Evolutionary conservation across 495 filamentous ascomycete species (phyloP).

Genomic region (Aspergillus heteromorphus): DNA sequence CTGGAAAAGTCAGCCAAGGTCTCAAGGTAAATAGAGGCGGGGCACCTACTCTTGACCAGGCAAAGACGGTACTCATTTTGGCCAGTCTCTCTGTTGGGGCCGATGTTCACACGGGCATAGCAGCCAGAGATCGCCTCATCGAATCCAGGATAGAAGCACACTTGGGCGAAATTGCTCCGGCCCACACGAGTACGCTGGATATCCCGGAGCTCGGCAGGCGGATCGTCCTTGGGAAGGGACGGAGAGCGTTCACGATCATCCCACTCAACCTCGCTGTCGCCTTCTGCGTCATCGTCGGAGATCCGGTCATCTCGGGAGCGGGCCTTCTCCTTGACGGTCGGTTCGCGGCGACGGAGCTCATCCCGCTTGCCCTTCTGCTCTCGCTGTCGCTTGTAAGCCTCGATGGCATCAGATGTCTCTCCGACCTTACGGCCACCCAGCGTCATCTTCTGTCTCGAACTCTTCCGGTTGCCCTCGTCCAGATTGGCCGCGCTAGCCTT

Average conservation of each 20-base stretch:
- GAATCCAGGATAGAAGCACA: slow-evolving; percentile 89
- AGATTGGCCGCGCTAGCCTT: slow-evolving; percentile 70
- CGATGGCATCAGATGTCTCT: slow-evolving; percentile 69
- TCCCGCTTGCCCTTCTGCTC: slow-evolving; percentile 70
- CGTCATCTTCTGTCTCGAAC: slow-evolving; percentile 73
- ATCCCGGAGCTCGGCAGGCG: slow-evolving; percentile 67
- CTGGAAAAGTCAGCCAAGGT: slow-evolving; percentile 45
- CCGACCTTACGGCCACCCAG: slow-evolving; percentile 73
- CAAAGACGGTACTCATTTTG: slow-evolving; percentile 77
- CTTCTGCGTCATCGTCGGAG: slow-evolving; percentile 64
- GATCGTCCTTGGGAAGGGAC: slow-evolving; percentile 45
- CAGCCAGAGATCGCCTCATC: slow-evolving; percentile 71
- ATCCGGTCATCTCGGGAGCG: slow-evolving; percentile 43
- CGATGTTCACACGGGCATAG: slow-evolving; percentile 76
- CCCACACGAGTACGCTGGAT: slow-evolving; percentile 78
- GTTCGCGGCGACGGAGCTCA: slow-evolving; percentile 65
- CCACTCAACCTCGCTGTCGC: slow-evolving; percentile 77
- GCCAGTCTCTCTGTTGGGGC: slow-evolving; percentile 60
- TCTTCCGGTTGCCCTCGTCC: slow-evolving; percentile 71
- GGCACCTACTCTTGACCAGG: slow-evolving; percentile 66
- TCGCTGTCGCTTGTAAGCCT: slow-evolving; percentile 76
- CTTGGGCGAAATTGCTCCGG: slow-evolving; percentile 70
- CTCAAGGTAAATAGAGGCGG: not conserved
- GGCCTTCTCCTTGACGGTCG: slow-evolving; percentile 47
- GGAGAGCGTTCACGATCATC: slow-evolving; percentile 48